phyloP scores from a whole-genome alignment of 2,329 filamentous ascomycete species.

The Exophiala viscosa region DNA sequence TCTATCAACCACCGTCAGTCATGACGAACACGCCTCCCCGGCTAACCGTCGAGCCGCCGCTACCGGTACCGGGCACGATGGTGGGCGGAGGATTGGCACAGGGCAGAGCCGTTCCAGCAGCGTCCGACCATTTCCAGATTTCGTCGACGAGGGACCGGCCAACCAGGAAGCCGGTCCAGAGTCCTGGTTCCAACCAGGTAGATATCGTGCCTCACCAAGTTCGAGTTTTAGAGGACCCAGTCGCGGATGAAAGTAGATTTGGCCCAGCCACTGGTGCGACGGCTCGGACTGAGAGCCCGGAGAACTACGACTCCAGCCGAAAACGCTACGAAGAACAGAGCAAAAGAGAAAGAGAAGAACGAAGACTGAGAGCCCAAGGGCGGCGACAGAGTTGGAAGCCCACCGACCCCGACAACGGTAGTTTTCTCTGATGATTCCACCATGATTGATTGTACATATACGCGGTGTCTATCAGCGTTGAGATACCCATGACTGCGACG shows the following conservation, averaged over 20 bases:
- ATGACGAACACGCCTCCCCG: constrained; percentile 11
- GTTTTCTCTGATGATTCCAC: not conserved
- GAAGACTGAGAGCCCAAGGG: constrained; percentile 20
- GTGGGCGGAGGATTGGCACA: constrained; percentile 16
- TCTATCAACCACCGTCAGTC: constrained; percentile 11
- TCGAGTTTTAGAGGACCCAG: constrained; percentile 12
- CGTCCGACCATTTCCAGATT: constrained; percentile 24
- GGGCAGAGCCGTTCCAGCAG: constrained; percentile 21
- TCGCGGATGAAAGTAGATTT: constrained; percentile 9
- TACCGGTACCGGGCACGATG: constrained; percentile 11
- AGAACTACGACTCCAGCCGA: constrained; percentile 14
- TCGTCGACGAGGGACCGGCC: constrained; percentile 20
- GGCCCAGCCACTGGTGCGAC: not conserved
- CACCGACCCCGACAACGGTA: constrained; percentile 3
- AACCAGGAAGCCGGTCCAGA: constrained; percentile 7
- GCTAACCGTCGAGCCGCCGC: not conserved
- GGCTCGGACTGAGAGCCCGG: constrained; percentile 1
- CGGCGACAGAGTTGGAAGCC: constrained; percentile 22
- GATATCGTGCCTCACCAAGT: constrained; percentile 14
- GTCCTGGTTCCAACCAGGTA: constrained; percentile 7
- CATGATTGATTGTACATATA: not conserved
- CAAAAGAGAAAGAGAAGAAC: constrained; percentile 24
- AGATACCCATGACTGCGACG: constrained; percentile 5
- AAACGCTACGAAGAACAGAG: constrained; percentile 26
- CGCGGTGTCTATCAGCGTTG: not conserved